Conservation (phyloP, 2,329 filamentous ascomycete species). For the Aspergillus piperis region DNA sequence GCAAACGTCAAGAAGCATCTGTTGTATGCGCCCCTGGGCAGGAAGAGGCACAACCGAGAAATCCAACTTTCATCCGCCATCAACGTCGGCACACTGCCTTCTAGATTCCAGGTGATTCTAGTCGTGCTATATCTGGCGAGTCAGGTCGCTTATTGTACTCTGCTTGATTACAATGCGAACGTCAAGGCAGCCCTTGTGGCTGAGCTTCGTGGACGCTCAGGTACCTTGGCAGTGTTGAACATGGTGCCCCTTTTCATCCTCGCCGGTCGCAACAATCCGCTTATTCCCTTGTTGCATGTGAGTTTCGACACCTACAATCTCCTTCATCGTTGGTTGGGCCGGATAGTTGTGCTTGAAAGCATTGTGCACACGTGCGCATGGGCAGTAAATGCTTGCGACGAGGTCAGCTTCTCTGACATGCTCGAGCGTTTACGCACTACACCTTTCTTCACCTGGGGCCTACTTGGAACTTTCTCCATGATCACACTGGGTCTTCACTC, state of each 20-base stretch:
- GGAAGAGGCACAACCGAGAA: conserved; percentile 75
- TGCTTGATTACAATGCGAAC: conserved; percentile 47
- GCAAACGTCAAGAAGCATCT: conserved; percentile 49
- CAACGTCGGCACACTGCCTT: conserved; percentile 75
- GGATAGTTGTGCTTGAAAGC: conserved; percentile 71
- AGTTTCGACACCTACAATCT: conserved; percentile 98
- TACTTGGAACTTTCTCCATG: conserved; percentile 47
- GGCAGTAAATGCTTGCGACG: conserved; percentile 66
- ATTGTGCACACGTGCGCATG: conserved; percentile 74
- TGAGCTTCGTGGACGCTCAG: conserved; percentile 81
- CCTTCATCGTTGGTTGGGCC: conserved; percentile 79
- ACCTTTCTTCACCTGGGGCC: conserved; percentile 48
- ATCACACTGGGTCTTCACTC: conserved; percentile 46
- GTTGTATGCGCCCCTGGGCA: conserved; percentile 66
- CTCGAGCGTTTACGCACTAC: conserved; percentile 35
- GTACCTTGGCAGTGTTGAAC: conserved; percentile 81
- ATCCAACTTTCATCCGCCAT: conserved; percentile 68
- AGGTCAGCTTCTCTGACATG: conserved; percentile 36
- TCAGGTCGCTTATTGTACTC: conserved; percentile 72
- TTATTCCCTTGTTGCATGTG: conserved; percentile 78
- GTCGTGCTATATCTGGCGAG: conserved; percentile 67
- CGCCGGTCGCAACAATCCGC: conserved; percentile 87
- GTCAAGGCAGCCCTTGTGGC: conserved; percentile 64
- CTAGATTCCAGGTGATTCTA: conserved; percentile 73
- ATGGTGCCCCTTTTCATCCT: conserved; percentile 89